Base-by-base conservation (phyloP, 805 yeast genomes). In the Metschnikowia borealis region DNA sequence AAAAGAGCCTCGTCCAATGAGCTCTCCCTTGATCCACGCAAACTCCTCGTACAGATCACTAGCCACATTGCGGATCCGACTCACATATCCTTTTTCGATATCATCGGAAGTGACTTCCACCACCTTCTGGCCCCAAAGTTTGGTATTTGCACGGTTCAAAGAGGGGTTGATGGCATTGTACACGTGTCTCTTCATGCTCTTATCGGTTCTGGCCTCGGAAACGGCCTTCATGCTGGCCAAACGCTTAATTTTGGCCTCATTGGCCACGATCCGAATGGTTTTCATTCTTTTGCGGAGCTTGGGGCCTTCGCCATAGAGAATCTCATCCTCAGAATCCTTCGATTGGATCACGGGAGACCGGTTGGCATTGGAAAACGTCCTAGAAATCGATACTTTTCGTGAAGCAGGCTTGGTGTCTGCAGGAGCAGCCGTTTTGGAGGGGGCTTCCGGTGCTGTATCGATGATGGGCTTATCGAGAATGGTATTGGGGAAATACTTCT, bases 1-100 rank as follows among this genome's bases (percentile, higher is more conserved):
- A 73, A 91, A 94, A 1, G 97, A 91, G 0, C 99, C 99, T 51
- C 89, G 82, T 0, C 99, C 99, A 51, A 94, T 89, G 54, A 94
- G 74, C 62, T 91, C 97, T 76, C 99, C 99, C 63, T 89, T 89
- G 45, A 95, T 86, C 99, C 99, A 94, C 0, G 95, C 95, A 71
- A 90, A 92, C 67, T 91, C 96, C 60, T 83, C 87, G 62, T 80
- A 79, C 46, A 82, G 80, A 13, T 91, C 94, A 44, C 67, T 65
- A 48, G 77, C 79, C 33, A 79, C 79, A 61, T 80, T 85, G 48
- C 82, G 77, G 47, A 87, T 67, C 56, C 82, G 82, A 59, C 85
- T 84, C 23, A 85, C 82, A 47, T 84, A 80, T 10, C 87, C 85
- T 52, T 77, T 75, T 37, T 79, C 80, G 53, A 79, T 75, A 53